Conservation (phyloP, 768 basidiomycete species). For the Collybiopsis confluens region DNA sequence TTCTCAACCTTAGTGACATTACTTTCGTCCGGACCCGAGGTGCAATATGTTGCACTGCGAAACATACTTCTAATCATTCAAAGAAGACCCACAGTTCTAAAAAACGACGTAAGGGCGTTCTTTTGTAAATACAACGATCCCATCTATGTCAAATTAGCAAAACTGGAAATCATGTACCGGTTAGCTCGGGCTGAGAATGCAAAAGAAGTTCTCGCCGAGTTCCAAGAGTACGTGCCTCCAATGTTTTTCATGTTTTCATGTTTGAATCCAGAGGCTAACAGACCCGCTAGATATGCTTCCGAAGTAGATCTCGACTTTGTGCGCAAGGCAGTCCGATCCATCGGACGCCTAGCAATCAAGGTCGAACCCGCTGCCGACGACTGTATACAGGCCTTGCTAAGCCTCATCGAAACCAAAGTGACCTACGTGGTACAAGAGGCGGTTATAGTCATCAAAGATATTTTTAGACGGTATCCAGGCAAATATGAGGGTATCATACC, state of each 20-base stretch:
- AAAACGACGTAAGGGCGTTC: slow-evolving; percentile 98
- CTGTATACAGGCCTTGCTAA: slow-evolving; percentile 84
- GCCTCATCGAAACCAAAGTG: slow-evolving; percentile 89
- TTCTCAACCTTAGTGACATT: slow-evolving; percentile 65
- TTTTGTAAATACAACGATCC: slow-evolving; percentile 99
- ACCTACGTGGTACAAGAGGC: slow-evolving; percentile 97
- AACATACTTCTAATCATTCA: slow-evolving; percentile 98
- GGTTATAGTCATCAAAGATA: slow-evolving; percentile 95
- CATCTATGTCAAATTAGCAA: slow-evolving; percentile 97
- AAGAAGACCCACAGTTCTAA: slow-evolving; percentile 83
- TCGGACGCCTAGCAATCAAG: slow-evolving; percentile 97
- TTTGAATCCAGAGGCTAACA: background rate
- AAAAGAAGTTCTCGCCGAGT: slow-evolving; percentile 85
- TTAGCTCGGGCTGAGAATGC: slow-evolving; percentile 94
- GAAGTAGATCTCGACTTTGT: slow-evolving; percentile 99
- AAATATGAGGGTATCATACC: slow-evolving; percentile 97
- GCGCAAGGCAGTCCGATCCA: slow-evolving; percentile 94
- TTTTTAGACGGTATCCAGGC: slow-evolving; percentile 95
- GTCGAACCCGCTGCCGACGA: slow-evolving; percentile 83
- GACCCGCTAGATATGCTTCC: slow-evolving; percentile 79
- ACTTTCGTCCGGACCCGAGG: slow-evolving; percentile 95
- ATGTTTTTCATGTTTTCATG: too few relatives aligned
- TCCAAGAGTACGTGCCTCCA: slow-evolving; percentile 78
- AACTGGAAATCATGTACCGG: slow-evolving; percentile 98
- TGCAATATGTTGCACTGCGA: slow-evolving; percentile 95